These are phyloP conservation scores for Elongisporangium undulatum DNA, from an alignment of 352 stramenopile genomes.

Conservation along the genomic window DNA sequence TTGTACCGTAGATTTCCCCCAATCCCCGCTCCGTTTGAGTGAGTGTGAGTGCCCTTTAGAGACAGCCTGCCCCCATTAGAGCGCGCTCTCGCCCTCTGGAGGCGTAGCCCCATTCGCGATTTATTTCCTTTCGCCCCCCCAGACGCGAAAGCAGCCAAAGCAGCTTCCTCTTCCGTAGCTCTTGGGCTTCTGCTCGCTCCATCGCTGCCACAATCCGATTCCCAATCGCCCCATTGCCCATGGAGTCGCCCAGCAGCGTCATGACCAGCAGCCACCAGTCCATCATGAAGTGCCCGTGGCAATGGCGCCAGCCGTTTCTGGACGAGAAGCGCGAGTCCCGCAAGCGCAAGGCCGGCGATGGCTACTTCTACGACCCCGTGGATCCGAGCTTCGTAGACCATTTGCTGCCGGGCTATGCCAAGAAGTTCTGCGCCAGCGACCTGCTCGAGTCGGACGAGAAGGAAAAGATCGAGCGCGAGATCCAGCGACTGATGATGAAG, in stretches of 20 bases:
- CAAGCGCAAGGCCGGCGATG: conserved; percentile 82
- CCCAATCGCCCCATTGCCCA: conserved; percentile 8
- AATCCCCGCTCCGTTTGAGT: too few species aligned
- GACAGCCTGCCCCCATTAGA: too few species aligned
- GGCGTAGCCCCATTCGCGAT: too few species aligned
- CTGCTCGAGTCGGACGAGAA: conserved; percentile 73
- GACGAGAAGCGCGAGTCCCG: conserved; percentile 77
- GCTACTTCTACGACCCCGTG: conserved; percentile 81
- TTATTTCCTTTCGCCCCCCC: too few species aligned
- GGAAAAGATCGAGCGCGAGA: conserved; percentile 79
- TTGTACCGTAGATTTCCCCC: too few species aligned
- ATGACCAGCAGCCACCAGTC: conserved; percentile 53
- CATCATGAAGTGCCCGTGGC: conserved; percentile 88
- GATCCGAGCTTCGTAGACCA: conserved; percentile 85
- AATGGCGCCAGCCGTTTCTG: conserved; percentile 83
- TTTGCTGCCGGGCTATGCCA: conserved; percentile 69
- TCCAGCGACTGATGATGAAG: conserved; percentile 73
- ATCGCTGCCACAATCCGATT: not conserved
- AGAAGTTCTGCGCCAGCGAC: conserved; percentile 70
- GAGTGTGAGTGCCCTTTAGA: too few species aligned
- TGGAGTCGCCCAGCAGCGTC: conserved; percentile 52
- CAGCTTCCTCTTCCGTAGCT: not conserved
- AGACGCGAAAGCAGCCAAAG: too few species aligned
- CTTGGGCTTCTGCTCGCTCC: not conserved
- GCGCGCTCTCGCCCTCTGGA: too few species aligned